Percentiles rank a stretch among this genome's conserved stretches.
phyloP scores from a whole-genome alignment of 1,139 yeast species.

The Yamadazyma pseudoaaseri region DNA sequence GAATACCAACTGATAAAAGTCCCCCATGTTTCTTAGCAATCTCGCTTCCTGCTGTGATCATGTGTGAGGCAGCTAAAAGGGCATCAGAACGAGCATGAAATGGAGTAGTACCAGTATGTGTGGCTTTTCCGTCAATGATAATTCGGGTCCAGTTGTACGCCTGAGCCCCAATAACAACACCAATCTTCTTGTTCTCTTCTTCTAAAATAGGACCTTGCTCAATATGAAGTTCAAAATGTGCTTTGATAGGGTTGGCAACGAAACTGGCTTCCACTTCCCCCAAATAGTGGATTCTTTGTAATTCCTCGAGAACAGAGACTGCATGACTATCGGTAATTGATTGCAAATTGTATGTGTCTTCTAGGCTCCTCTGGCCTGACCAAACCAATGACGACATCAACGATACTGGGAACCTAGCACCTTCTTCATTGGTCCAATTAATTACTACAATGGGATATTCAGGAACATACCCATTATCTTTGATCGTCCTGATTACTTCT shows the following conservation, averaged over 20 bases:
- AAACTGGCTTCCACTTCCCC: slow-evolving; percentile 52
- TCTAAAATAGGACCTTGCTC: slow-evolving; percentile 77
- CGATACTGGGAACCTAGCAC: slow-evolving; percentile 70
- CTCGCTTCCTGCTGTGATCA: slow-evolving; percentile 56
- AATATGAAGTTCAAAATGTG: slow-evolving; percentile 73
- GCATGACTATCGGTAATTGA: slow-evolving; percentile 54
- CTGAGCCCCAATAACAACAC: slow-evolving; percentile 67
- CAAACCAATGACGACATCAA: slow-evolving; percentile 68
- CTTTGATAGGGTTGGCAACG: slow-evolving; percentile 54
- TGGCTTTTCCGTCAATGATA: slow-evolving; percentile 56
- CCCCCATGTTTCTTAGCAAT: slow-evolving; percentile 54
- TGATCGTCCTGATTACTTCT: slow-evolving; percentile 63
- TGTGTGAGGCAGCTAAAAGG: slow-evolving; percentile 52
- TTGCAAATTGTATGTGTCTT: slow-evolving; percentile 48
- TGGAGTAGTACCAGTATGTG: slow-evolving; percentile 80
- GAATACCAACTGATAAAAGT: slow-evolving; percentile 57
- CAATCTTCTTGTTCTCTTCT: slow-evolving; percentile 52
- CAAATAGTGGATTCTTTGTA: slow-evolving; percentile 60
- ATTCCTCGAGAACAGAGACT: slow-evolving; percentile 53
- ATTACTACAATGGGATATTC: slow-evolving; percentile 64
- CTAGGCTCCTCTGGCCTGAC: slow-evolving; percentile 50
- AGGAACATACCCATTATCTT: slow-evolving; percentile 56
- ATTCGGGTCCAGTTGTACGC: slow-evolving; percentile 64
- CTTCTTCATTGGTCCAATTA: slow-evolving; percentile 79
- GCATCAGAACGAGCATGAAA: slow-evolving; percentile 62